A percentile compares a stretch with the other conserved stretches of the same genome.
Evolutionary conservation across 305 asterid species (phyloP).

Genomic region (Fraxinus sp.): DNA sequence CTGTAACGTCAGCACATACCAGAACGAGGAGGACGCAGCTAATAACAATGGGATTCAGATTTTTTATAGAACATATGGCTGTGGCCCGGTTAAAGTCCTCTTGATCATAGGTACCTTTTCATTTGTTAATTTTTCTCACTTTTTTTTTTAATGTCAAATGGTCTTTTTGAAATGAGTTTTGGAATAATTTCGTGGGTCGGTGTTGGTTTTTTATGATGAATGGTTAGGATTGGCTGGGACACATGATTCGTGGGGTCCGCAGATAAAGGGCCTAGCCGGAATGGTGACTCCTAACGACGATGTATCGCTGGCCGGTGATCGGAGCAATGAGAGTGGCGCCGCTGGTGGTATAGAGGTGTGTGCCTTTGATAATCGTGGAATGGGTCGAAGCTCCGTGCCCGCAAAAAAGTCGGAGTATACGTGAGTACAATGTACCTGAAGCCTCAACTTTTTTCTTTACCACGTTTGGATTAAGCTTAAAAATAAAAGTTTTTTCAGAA

Average conservation of each 20-base stretch:
- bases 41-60: constrained; percentile 51
- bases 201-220: constrained; percentile 22
- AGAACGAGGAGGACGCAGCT: constrained; percentile 37
- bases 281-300: constrained; percentile 60
- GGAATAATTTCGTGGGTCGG: constrained; percentile 25
- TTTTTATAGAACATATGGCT: constrained; percentile 77
- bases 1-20: constrained; percentile 53
- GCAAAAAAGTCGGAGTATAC: constrained; percentile 71
- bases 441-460: not conserved
- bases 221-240: constrained; percentile 89
- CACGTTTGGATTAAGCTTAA: not conserved
- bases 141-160: not conserved
- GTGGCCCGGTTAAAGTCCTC: constrained; percentile 77
- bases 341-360: constrained; percentile 63
- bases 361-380: constrained; percentile 92
- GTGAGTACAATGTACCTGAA: constrained; percentile 33
- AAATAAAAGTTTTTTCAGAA: not conserved
- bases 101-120: constrained; percentile 69
- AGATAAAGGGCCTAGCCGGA: constrained; percentile 72
- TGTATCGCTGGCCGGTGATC: constrained; percentile 43
- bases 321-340: constrained; percentile 37
- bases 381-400: constrained; percentile 91
- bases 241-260: constrained; percentile 86
- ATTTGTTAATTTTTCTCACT: not conserved
- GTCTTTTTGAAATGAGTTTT: constrained; percentile 24